These are phyloP conservation scores for Aristolochia fimbriata DNA, from an alignment of 164 flowering plant genomes.

Conservation along the genomic window DNA sequence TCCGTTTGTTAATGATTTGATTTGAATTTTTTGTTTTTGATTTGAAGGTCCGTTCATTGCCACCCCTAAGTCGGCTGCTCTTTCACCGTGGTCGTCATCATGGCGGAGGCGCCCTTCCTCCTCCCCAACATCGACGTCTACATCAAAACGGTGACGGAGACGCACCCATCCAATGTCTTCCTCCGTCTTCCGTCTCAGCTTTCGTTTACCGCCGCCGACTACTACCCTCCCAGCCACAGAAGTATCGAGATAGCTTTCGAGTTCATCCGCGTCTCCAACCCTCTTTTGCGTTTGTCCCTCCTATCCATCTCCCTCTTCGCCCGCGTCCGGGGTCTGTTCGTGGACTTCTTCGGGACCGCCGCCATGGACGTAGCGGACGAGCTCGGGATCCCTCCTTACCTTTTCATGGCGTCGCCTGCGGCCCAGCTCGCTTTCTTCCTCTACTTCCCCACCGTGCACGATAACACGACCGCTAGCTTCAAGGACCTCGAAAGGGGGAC, in stretches of 20 bases:
- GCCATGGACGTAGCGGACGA: constrained; percentile 11
- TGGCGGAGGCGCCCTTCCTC: constrained; percentile 11
- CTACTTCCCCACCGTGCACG: constrained; percentile 10
- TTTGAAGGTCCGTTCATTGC: too few relatives aligned
- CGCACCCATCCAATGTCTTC: constrained; percentile 20
- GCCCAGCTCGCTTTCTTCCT: constrained; percentile 6
- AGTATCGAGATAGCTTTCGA: constrained; percentile 4
- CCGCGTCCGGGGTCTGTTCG: constrained; percentile 21
- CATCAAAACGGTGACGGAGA: constrained; percentile 12
- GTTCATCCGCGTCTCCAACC: constrained; percentile 20
- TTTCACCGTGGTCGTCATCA: constrained; percentile 17
- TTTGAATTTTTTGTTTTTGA: too few relatives aligned
- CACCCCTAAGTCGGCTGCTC: too few relatives aligned
- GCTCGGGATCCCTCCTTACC: constrained; percentile 19
- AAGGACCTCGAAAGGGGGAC: neutral
- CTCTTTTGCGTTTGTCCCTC: constrained; percentile 8
- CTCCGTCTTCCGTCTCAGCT: constrained; percentile 13
- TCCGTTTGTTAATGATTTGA: too few relatives aligned
- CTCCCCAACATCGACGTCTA: constrained; percentile 15
- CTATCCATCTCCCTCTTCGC: too few relatives aligned
- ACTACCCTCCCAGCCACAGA: constrained; percentile 13
- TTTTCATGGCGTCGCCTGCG: constrained; percentile 16
- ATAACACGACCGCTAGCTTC: too few relatives aligned
- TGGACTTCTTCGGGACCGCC: constrained; percentile 27
- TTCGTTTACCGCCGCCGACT: constrained; percentile 20